Conservation (phyloP, 805 yeast genomes). For the Saccharomycopsis fodiens region DNA sequence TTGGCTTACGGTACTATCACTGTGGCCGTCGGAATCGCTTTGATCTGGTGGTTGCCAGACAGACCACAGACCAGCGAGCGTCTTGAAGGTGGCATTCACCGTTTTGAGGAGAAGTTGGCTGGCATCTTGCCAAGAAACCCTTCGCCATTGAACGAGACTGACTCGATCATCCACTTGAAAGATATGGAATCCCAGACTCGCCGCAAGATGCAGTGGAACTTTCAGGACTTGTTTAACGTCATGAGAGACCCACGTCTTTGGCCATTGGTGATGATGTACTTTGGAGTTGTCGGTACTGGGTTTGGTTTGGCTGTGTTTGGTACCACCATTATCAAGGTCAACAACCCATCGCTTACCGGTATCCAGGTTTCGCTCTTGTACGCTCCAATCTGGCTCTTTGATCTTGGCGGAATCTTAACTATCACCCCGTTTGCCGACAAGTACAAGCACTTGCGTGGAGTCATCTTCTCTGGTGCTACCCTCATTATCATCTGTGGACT, state of each 20-base stretch:
- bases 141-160: slow-evolving; percentile 46
- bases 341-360: slow-evolving; percentile 54
- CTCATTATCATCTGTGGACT: slow-evolving; percentile 67
- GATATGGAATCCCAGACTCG: slow-evolving; percentile 53
- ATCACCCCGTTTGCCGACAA: slow-evolving; percentile 78
- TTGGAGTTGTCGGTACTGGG: slow-evolving; percentile 91
- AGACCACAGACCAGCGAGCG: slow-evolving; percentile 39
- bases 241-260: slow-evolving; percentile 60
- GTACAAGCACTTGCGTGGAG: slow-evolving; percentile 49
- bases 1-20: slow-evolving; percentile 70
- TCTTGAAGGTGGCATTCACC: slow-evolving; percentile 19
- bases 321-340: slow-evolving; percentile 60
- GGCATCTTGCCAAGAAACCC: slow-evolving; percentile 22
- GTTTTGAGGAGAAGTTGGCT: slow-evolving; percentile 15
- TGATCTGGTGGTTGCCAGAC: slow-evolving; percentile 84
- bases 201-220: slow-evolving; percentile 42
- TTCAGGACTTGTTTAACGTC: slow-evolving; percentile 48
- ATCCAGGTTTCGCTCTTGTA: slow-evolving; percentile 67
- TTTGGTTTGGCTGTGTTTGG: slow-evolving; percentile 81
- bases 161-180: slow-evolving; percentile 44
- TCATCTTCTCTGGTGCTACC: slow-evolving; percentile 56
- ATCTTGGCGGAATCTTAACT: slow-evolving; percentile 62
- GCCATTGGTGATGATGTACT: slow-evolving; percentile 83
- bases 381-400: slow-evolving; percentile 90
- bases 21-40: slow-evolving; percentile 49